These are phyloP conservation scores for Chytriomyces sp. DNA, from an alignment of 192 early-diverging fungal species.

Conservation along the genomic window DNA sequence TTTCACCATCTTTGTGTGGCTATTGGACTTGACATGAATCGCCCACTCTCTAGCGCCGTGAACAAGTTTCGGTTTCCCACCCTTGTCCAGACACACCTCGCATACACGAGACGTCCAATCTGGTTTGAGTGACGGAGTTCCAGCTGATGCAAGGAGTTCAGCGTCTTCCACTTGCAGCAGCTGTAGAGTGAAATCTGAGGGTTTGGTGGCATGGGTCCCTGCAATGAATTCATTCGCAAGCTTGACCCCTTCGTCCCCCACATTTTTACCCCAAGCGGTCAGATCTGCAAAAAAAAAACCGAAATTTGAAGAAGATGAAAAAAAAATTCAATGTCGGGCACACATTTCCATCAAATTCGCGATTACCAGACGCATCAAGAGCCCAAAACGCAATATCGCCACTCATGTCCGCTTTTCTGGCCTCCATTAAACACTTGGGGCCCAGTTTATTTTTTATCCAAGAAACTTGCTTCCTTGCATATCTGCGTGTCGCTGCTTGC, in stretches of 20 bases:
- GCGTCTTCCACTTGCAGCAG: neutral
- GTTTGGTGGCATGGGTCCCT: neutral
- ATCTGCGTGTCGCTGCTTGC: constrained; percentile 87
- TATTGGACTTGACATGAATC: constrained; percentile 71
- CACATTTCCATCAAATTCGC: no score
- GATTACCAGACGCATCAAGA: constrained; percentile 63
- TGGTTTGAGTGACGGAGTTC: constrained; percentile 1
- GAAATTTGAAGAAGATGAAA: no score
- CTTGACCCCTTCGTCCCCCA: constrained; percentile 48
- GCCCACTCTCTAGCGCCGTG: constrained; percentile 79
- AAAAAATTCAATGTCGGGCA: no score
- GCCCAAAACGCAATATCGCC: constrained; percentile 40
- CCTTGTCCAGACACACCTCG: constrained; percentile 62
- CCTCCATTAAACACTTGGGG: constrained; percentile 14
- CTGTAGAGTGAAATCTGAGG: neutral
- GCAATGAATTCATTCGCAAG: neutral
- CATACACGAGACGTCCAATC: constrained; percentile 76
- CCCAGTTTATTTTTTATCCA: constrained; percentile 83
- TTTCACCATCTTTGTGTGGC: constrained; percentile 57
- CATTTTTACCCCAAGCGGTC: constrained; percentile 59
- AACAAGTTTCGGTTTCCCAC: constrained; percentile 43
- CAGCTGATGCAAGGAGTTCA: neutral
- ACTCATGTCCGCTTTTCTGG: neutral
- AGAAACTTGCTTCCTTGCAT: constrained; percentile 79
- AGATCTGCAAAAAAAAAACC: constrained; percentile 35